Evolutionary conservation across 2,329 filamentous ascomycete genomes (phyloP), one percentile per base, ranked within the genome.

Genomic region (Diplodia seriata): DNA sequence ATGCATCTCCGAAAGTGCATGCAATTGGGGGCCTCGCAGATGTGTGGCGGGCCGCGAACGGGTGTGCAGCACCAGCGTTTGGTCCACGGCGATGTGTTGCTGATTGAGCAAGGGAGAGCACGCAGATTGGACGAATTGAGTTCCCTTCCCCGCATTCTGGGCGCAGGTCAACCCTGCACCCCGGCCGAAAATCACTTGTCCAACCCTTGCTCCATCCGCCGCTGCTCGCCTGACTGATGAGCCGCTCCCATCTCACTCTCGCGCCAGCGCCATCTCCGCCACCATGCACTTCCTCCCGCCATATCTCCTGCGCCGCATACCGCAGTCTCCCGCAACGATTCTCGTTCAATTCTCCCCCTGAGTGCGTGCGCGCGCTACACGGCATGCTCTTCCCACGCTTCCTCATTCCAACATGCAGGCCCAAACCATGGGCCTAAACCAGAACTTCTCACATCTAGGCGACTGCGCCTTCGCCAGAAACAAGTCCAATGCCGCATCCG

Each of bases 221-320:
- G 50, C 61, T 50, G 47, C 59, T 63, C 59, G 59, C 59, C 59
- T 63, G 59, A 63, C 59, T 63, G 59, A 33, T 20, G 59, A 63
- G 59, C 43, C 59, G 59, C 59, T 63, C 59, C 18, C 59, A 50
- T 63, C 47, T 63, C 59, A 51, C 59, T 29, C 47, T 33, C 47
- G 54, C 49, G 66, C 51, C 56, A 38, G 53, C 69, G 68, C 69
- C 56, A 70, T 68, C 70, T 67, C 61, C 38, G 51, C 61, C 61
- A 43, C 56, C 50, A 47, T 66, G 29, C 65, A 50, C 33, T 31
- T 15, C 18, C 65, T 50, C 23, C 65, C 38, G 18, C 65, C 69
- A 49, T 68, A 63, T 62, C 59, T 51, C 33, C 15, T 47, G 4
- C 63, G 50, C 63, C 70, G 54, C 66, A 63, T 56, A 68, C 49